Evolutionary conservation across 164 flowering plant genomes (phyloP).

Genomic region (grape (Vitis vinifera)): ASM3070453v1 NC_081806.1:5717501-5718000

Average conservation of each 20-base stretch:
- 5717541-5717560: neutral
- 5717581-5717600: neutral
- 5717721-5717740: neutral
- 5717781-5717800: too few relatives aligned
- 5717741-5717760: neutral
- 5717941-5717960: too few relatives aligned
- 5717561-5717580: neutral
- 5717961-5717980: too few relatives aligned
- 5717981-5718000: too few relatives aligned
- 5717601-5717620: neutral
- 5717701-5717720: neutral
- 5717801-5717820: too few relatives aligned
- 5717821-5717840: too few relatives aligned
- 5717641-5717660: too few relatives aligned
- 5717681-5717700: neutral
- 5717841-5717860: too few relatives aligned
- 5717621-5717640: neutral
- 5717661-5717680: neutral
- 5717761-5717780: neutral
- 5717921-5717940: too few relatives aligned
- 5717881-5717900: too few relatives aligned
- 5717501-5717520: slow-evolving; percentile 39
- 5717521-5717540: neutral
- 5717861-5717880: too few relatives aligned
- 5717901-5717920: too few relatives aligned